These are phyloP conservation scores for Ophiostoma sp. DNA, from an alignment of 2,329 filamentous ascomycete genomes.

Conservation along the genomic window DNA sequence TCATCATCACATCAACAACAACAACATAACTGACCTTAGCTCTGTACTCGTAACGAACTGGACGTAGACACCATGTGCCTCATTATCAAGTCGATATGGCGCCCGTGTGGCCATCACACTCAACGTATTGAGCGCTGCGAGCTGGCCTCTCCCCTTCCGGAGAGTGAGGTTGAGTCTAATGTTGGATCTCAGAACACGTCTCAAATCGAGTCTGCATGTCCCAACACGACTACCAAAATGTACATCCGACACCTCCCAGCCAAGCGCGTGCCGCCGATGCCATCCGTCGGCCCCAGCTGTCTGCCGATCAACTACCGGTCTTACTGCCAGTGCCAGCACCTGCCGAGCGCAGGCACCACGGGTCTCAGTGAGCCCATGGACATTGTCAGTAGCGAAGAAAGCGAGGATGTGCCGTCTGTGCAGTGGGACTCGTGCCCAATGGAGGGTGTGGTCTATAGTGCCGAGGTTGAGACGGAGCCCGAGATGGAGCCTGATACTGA, in stretches of 20 bases:
- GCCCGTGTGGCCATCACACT: background rate
- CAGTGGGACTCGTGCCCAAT: too few relatives aligned
- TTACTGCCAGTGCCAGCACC: constrained; percentile 1
- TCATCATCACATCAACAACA: background rate
- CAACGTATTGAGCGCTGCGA: background rate
- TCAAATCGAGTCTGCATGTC: background rate
- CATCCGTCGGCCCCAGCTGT: background rate
- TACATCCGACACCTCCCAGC: background rate
- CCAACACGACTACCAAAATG: background rate
- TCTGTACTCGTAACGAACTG: background rate
- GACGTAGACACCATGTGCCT: background rate
- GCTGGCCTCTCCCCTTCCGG: background rate
- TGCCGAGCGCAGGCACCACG: background rate
- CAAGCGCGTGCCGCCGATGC: background rate
- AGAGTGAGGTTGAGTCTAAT: background rate
- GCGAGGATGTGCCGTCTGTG: too few relatives aligned
- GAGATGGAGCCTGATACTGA: background rate
- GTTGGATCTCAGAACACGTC: too few relatives aligned
- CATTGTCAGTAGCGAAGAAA: background rate
- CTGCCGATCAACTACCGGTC: background rate
- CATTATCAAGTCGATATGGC: background rate
- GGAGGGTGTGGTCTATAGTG: too few relatives aligned
- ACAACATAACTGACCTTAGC: too few relatives aligned
- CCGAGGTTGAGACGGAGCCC: too few relatives aligned
- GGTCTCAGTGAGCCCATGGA: background rate